phyloP scores from a whole-genome alignment of 441 rosid genomes.

The Kokia cookei region DNA sequence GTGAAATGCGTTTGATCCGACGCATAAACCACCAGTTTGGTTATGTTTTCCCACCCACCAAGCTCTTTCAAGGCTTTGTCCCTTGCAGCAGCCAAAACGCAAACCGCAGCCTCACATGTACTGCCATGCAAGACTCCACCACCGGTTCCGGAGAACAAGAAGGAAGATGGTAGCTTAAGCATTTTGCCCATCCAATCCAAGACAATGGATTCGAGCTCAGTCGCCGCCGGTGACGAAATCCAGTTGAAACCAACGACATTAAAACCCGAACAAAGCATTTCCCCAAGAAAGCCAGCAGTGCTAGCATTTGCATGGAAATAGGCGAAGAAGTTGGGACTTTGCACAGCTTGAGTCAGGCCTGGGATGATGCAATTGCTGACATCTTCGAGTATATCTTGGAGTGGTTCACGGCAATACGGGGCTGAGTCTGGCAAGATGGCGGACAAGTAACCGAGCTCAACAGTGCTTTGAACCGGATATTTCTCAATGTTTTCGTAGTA shows the following conservation, averaged over 20 bases:
- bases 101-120: conserved; percentile 23
- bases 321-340: conserved; percentile 26
- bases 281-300: conserved; percentile 26
- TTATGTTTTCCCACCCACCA: conserved; percentile 13
- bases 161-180: too few species aligned
- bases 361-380: conserved; percentile 17
- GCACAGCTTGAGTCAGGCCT: conserved; percentile 35
- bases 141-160: conserved; percentile 28
- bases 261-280: conserved; percentile 27
- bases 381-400: conserved; percentile 13
- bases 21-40: conserved; percentile 24
- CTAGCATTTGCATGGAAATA: conserved; percentile 22
- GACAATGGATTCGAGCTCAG: too few species aligned
- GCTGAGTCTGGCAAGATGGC: conserved; percentile 7
- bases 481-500: conserved; percentile 23
- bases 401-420: conserved; percentile 9
- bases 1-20: conserved; percentile 34
- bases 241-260: conserved; percentile 21
- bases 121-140: conserved; percentile 34
- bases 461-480: conserved; percentile 23
- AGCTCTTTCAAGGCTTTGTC: conserved; percentile 6
- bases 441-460: conserved; percentile 19
- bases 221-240: too few species aligned
- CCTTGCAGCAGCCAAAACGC: conserved; percentile 28
- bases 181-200: too few species aligned